phyloP scores from a whole-genome alignment of 495 filamentous ascomycete species.

The Lasiosphaeris hirsuta region DNA sequence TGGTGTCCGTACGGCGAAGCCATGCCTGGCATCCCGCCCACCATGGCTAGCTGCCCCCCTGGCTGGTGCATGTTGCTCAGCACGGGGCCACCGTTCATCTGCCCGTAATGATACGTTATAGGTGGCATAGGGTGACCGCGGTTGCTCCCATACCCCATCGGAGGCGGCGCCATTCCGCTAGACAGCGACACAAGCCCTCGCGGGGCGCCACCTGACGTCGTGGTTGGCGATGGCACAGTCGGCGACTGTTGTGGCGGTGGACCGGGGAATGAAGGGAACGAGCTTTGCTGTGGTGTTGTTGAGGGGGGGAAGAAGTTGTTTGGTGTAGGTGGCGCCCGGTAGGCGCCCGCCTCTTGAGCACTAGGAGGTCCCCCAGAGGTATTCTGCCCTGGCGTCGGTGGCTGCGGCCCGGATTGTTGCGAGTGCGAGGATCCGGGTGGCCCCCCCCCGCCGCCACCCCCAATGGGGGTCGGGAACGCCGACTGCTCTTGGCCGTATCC shows the following conservation, averaged over 20 bases:
- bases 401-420: slow-evolving; percentile 43
- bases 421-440: slow-evolving; percentile 5
- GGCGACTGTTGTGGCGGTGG: slow-evolving; percentile 35
- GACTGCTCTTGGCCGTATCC: slow-evolving; percentile 32
- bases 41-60: slow-evolving; percentile 61
- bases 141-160: slow-evolving; percentile 30
- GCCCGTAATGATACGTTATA: slow-evolving; percentile 15
- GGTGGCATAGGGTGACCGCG: slow-evolving; percentile 12
- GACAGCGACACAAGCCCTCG: slow-evolving; percentile 47
- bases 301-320: slow-evolving; percentile 53
- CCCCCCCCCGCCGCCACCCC: slow-evolving; percentile 10
- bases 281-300: slow-evolving; percentile 60
- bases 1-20: neutral
- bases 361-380: neutral
- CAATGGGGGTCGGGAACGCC: slow-evolving; percentile 34
- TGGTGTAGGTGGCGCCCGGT: slow-evolving; percentile 58
- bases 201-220: slow-evolving; percentile 10
- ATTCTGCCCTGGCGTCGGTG: slow-evolving; percentile 47
- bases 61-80: slow-evolving; percentile 77
- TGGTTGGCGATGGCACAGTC: slow-evolving; percentile 8
- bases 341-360: slow-evolving; percentile 39
- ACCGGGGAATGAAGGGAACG: slow-evolving; percentile 52
- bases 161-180: slow-evolving; percentile 35
- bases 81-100: slow-evolving; percentile 61
- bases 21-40: slow-evolving; percentile 60